A percentile compares a stretch with the other conserved stretches of the same genome.
Conservation (phyloP, 805 yeast species). For the Gaillardinia entomophila region DNA sequence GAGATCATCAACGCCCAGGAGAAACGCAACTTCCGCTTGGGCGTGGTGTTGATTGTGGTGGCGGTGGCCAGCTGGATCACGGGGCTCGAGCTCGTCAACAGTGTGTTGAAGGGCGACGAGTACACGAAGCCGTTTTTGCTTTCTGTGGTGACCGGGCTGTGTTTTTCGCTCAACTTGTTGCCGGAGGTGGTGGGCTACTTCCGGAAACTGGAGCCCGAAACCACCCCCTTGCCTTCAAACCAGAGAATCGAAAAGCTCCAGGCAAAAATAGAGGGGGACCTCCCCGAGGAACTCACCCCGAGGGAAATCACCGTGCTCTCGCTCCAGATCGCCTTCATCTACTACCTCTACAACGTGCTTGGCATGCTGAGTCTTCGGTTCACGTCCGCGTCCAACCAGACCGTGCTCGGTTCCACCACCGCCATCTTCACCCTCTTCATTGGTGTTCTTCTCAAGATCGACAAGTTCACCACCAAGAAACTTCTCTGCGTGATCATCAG, state of each 20-base stretch:
- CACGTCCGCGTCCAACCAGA: slow-evolving; percentile 50
- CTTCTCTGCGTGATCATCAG: slow-evolving; percentile 39
- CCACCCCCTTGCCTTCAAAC: neutral
- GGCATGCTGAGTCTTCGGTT: slow-evolving; percentile 39
- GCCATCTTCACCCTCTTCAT: slow-evolving; percentile 45
- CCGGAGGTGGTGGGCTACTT: slow-evolving; percentile 22
- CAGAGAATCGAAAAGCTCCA: neutral
- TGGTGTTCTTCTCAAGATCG: slow-evolving; percentile 37
- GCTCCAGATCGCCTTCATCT: slow-evolving; percentile 34
- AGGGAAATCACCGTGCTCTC: slow-evolving; percentile 32
- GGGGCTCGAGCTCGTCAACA: slow-evolving; percentile 44
- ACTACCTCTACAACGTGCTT: slow-evolving; percentile 35
- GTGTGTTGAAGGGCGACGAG: slow-evolving; percentile 42
- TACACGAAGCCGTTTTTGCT: slow-evolving; percentile 46
- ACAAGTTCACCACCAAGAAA: slow-evolving; percentile 36
- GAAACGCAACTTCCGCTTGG: slow-evolving; percentile 36
- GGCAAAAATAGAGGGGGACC: slow-evolving; percentile 4
- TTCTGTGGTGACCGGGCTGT: slow-evolving; percentile 43
- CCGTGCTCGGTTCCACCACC: slow-evolving; percentile 46
- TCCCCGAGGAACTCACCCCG: slow-evolving; percentile 12
- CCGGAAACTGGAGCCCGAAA: neutral
- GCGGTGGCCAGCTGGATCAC: slow-evolving; percentile 44
- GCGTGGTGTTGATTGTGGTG: slow-evolving; percentile 34
- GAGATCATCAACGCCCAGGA: slow-evolving; percentile 37
- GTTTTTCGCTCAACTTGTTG: slow-evolving; percentile 40